A percentile compares a stretch with the other conserved stretches of the same genome.
Evolutionary conservation across 2,329 filamentous ascomycete genomes (phyloP).

Genomic region (Xylogone sp.): DNA sequence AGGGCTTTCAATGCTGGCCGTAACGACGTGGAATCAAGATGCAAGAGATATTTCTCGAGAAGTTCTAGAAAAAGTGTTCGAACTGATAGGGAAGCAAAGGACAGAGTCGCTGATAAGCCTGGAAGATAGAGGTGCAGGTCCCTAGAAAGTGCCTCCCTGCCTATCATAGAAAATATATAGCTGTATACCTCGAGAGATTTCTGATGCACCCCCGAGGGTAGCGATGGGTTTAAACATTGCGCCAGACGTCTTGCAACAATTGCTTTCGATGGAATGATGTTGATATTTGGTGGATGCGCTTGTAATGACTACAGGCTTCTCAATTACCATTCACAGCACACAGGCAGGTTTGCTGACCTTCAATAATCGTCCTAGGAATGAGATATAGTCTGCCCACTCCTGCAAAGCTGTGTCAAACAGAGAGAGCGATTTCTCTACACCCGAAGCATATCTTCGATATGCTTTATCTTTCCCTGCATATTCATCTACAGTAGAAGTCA

Average conservation of each 20-base stretch:
- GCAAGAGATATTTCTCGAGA: slow-evolving; percentile 75
- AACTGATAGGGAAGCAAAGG: slow-evolving; percentile 91
- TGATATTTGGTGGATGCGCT: slow-evolving; percentile 69
- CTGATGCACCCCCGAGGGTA: slow-evolving; percentile 96
- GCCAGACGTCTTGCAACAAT: slow-evolving; percentile 85
- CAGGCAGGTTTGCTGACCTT: slow-evolving; percentile 57
- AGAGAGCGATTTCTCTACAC: slow-evolving; percentile 80
- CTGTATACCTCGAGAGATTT: slow-evolving; percentile 93
- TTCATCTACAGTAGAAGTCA: slow-evolving; percentile 41
- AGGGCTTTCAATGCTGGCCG: slow-evolving; percentile 88
- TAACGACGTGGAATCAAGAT: slow-evolving; percentile 65
- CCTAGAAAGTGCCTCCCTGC: slow-evolving; percentile 71
- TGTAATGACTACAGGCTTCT: slow-evolving; percentile 68
- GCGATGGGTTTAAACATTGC: slow-evolving; percentile 88
- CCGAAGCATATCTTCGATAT: slow-evolving; percentile 85
- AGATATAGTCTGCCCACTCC: slow-evolving; percentile 99
- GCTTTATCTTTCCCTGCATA: slow-evolving; percentile 56
- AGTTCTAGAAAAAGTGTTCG: slow-evolving; percentile 81
- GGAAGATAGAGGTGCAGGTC: slow-evolving; percentile 88
- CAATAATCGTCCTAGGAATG: slow-evolving; percentile 83
- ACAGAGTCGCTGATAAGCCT: slow-evolving; percentile 81
- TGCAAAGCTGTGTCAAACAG: slow-evolving; percentile 91
- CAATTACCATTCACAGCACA: slow-evolving; percentile 18
- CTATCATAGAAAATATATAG: slow-evolving; percentile 83
- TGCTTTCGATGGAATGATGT: slow-evolving; percentile 75